Conservation (phyloP, 2,329 filamentous ascomycete genomes). For the Akanthomyces lecanii region DNA sequence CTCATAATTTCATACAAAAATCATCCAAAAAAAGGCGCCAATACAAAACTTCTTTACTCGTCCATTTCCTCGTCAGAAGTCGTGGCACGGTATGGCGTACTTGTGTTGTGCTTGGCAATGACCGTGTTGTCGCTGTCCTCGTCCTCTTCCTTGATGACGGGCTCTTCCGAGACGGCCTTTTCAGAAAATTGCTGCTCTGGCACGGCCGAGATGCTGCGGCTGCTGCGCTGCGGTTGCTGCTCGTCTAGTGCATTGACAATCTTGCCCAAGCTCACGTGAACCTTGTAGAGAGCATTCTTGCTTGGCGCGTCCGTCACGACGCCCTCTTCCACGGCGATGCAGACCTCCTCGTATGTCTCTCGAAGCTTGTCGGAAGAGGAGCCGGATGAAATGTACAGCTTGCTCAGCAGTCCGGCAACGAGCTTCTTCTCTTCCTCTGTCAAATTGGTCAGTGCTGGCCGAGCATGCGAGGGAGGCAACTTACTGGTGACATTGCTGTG, state of each 20-base stretch:
- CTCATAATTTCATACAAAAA: too few relatives aligned
- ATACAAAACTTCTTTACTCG: slow-evolving; percentile 15
- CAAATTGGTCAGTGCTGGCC: slow-evolving; percentile 25
- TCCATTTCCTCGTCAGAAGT: slow-evolving; percentile 31
- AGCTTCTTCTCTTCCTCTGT: slow-evolving; percentile 83
- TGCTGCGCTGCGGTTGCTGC: slow-evolving; percentile 36
- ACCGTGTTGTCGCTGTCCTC: slow-evolving; percentile 35
- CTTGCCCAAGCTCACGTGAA: slow-evolving; percentile 63
- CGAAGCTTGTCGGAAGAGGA: slow-evolving; percentile 56
- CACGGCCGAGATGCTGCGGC: slow-evolving; percentile 41
- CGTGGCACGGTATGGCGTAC: background rate
- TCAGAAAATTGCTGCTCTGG: slow-evolving; percentile 30
- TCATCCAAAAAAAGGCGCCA: too few relatives aligned
- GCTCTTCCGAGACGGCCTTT: slow-evolving; percentile 38
- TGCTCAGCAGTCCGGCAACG: slow-evolving; percentile 71
- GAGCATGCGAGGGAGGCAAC: slow-evolving; percentile 27
- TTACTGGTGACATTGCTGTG: slow-evolving; percentile 63
- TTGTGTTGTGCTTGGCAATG: slow-evolving; percentile 29
- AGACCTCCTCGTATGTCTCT: slow-evolving; percentile 53
- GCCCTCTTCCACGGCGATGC: slow-evolving; percentile 59
- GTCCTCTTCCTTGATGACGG: slow-evolving; percentile 46
- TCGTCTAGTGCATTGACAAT: slow-evolving; percentile 59
- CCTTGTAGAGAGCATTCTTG: slow-evolving; percentile 63
- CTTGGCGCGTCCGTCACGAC: slow-evolving; percentile 57
- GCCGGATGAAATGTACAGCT: slow-evolving; percentile 71